A percentile compares a stretch with the other conserved stretches of the same genome.
Evolutionary conservation across 2,329 filamentous ascomycete genomes (phyloP).

Genomic region (Talaromyces funiculosus): DNA sequence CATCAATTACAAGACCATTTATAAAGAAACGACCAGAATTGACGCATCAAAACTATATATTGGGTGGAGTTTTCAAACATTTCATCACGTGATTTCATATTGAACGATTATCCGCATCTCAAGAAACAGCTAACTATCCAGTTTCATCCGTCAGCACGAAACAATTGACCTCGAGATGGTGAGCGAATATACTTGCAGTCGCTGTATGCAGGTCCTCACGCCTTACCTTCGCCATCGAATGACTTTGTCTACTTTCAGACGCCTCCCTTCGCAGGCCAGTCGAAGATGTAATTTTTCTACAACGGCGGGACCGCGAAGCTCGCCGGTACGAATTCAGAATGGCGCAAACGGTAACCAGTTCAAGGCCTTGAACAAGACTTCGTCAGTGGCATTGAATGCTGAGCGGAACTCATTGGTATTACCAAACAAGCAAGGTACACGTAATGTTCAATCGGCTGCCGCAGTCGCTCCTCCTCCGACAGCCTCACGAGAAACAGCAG

Average conservation of each 20-base stretch:
- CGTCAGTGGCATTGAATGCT: neutral
- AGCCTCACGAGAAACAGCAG: constrained; percentile 23
- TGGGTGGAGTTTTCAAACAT: neutral
- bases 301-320: constrained; percentile 3
- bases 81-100: constrained; percentile 10
- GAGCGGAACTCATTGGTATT: constrained; percentile 24
- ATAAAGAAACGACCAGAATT: neutral
- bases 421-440: constrained; percentile 15
- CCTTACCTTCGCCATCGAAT: constrained; percentile 23
- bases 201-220: constrained; percentile 34
- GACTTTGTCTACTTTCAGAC: constrained; percentile 20
- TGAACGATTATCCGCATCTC: neutral
- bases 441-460: constrained; percentile 24
- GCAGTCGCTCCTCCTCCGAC: constrained; percentile 20
- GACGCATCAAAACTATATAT: neutral
- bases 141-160: neutral
- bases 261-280: constrained; percentile 20
- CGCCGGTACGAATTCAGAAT: constrained; percentile 4
- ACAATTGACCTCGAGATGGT: constrained; percentile 25
- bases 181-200: constrained; percentile 36
- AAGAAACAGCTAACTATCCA: neutral
- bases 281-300: constrained; percentile 20
- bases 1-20: neutral
- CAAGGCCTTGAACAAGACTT: neutral
- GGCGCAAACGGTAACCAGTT: neutral